Evolutionary conservation across 352 stramenopile genomes (phyloP).

Genomic region (Globisporangium takayamanum): DNA sequence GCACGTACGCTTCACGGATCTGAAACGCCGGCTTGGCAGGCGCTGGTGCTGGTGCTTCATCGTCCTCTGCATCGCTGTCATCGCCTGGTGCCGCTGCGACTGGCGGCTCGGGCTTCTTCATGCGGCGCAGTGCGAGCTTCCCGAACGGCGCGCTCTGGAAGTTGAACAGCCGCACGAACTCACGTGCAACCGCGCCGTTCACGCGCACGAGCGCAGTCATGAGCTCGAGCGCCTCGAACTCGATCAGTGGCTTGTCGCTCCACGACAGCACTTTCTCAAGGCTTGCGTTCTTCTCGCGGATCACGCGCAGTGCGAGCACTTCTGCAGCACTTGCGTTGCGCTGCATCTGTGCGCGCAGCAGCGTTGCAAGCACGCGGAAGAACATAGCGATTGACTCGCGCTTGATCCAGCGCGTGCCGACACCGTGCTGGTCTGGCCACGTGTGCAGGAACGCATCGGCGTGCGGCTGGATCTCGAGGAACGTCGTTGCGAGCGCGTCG

Average conservation of each 20-base stretch:
- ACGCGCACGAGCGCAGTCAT: conserved; percentile 36
- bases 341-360: conserved; percentile 32
- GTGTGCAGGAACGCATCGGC: conserved; percentile 51
- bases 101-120: conserved; percentile 41
- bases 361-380: conserved; percentile 42
- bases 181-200: conserved; percentile 36
- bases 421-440: conserved; percentile 53
- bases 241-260: conserved; percentile 81
- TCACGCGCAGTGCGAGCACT: conserved; percentile 48
- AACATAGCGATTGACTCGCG: conserved; percentile 67
- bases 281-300: conserved; percentile 57
- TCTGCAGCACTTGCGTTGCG: conserved; percentile 36
- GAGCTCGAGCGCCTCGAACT: conserved; percentile 63
- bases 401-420: conserved; percentile 45
- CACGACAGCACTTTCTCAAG: conserved; percentile 75
- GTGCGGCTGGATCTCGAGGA: conserved; percentile 52
- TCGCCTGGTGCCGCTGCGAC: neutral
- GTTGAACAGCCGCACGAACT: conserved; percentile 76
- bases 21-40: conserved; percentile 35
- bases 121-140: conserved; percentile 48
- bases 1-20: conserved; percentile 58
- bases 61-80: conserved; percentile 1
- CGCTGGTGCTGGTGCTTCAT: neutral
- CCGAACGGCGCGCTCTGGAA: conserved; percentile 60
- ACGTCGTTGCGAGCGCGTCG: conserved; percentile 17